Base-by-base conservation (phyloP, 1,139 yeast species). In the Lodderomyces oxycetoniae region DNA sequence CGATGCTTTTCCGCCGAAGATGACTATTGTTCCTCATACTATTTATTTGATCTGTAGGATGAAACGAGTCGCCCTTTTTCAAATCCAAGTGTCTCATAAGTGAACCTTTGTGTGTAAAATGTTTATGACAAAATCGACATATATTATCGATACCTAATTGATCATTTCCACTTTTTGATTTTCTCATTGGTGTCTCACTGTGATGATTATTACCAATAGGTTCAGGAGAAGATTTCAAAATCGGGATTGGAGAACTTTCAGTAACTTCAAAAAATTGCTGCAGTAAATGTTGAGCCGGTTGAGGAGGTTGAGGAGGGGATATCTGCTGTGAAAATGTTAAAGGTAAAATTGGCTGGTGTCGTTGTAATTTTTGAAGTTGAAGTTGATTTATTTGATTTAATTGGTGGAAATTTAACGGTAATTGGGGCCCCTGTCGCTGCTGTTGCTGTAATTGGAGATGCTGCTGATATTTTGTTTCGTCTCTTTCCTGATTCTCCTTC, bases 11-110 rank as follows among this genome's bases (percentile, higher is more conserved):
- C 22, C 39, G 31, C 30, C 54, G 31, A 14, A 32, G 32, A 3
- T 37, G 41, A 4, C 41, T 33, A n/a, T n/a, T n/a, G 14, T 36
- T 35, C 23, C 52, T 23, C 10, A 49, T 24, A 10, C 32, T 30
- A 19, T 43, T 43, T 15, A 49, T 40, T 24, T 45, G 47, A 4
- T 45, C 44, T 5, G 24, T 10, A 1, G 56, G 56, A 32, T 51
- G 56, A 15, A 43, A 20, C 3, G 34, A 26, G 35, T 51, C 55
- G 4, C 56, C 56, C 29, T 47, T 49, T 31, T 46, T 48, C 10
- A 40, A 28, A 31, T 50, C 53, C 22, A 51, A 37, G 39, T 51
- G 56, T 19, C 54, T 36, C 4, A 47, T 46, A 21, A 46, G 39
- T 4, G 50, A 42, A 3, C 53, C 51, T 22, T 43, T 40, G 19